Base-by-base conservation (phyloP, 2,329 filamentous ascomycete species). In the Penicillium digitatum region DNA sequence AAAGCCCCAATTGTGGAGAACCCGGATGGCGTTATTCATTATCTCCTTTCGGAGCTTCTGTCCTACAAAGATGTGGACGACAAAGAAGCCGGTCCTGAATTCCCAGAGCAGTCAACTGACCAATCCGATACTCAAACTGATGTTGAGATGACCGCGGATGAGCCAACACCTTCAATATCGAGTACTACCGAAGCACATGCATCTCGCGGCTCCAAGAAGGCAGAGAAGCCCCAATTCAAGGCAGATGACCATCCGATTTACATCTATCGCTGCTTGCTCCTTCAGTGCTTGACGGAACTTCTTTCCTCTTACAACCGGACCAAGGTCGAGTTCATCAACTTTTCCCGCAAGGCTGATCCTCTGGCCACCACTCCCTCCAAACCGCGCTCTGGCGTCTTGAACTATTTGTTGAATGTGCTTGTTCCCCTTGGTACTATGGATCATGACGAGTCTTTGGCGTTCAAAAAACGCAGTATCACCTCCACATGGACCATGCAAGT, bases 241-340 rank as follows among this genome's bases (percentile, higher is more conserved):
- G 80, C 89, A 1, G 91, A 96, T 48, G 88, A 96, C 32, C 91
- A 99, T 71, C 90, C 92, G 0, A 96, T 96, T 57, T 99, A 95
- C 75, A 87, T 97, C 50, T 99, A 97, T 69, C 86, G 94, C 45
- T 96, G 93, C 76, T 96, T 97, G 77, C 78, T 99, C 48, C 82
- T 99, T 31, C 91, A 94, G 69, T 96, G 92, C 67, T 78, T 99
- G 37, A 87, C 90, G 0, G 94, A 99, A 73, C 82, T 99, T 14
- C 79, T 99, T 14, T 86, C 89, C 54, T 95, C 88, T 67, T 99
- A 97, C 76, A 96, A 91, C 64, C 86, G 91, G 51, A 90, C 91
- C 9, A 99, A 99, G 79, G 85, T 99, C 40, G 95, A 99, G 70
- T 97, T 99, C 70, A 96, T 99, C 78, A 97, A 96, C 72, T 99